Evolutionary conservation across 257 asterid species (phyloP).

Genomic region (Nicotiana attenuata): DNA sequence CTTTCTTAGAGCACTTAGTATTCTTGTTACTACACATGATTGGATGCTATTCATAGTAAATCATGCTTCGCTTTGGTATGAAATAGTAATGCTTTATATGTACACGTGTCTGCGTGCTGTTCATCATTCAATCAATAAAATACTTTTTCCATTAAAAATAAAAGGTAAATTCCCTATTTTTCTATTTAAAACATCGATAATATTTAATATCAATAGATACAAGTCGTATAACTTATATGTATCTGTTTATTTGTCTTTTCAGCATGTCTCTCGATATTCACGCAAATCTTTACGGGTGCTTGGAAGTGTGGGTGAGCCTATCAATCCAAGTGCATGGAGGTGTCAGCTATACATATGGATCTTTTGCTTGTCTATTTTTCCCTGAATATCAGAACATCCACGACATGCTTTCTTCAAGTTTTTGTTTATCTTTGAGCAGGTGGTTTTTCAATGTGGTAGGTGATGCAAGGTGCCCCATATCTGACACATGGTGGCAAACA

Average conservation of each 20-base stretch:
- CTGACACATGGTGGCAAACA: constrained; percentile 99
- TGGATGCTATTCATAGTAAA: neutral
- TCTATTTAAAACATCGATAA: neutral
- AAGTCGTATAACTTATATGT: neutral
- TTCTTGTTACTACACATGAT: neutral
- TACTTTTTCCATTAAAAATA: neutral
- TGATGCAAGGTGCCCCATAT: constrained; percentile 90
- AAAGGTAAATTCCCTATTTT: neutral
- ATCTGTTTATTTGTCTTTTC: constrained; percentile 33
- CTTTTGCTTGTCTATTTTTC: constrained; percentile 13
- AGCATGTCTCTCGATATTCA: constrained; percentile 78
- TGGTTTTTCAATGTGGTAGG: constrained; percentile 94
- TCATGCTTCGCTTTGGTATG: neutral
- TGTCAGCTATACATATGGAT: constrained; percentile 23
- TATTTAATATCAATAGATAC: neutral
- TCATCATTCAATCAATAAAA: neutral
- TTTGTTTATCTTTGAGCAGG: constrained; percentile 36
- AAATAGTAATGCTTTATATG: neutral
- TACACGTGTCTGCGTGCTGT: neutral
- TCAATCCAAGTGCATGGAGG: constrained; percentile 99
- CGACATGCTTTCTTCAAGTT: neutral
- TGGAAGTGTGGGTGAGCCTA: constrained; percentile 99
- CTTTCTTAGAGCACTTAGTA: neutral
- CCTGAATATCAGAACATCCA: constrained; percentile 7
- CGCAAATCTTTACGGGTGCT: constrained; percentile 95